These are phyloP conservation scores for Cylindrotheca closterium DNA, from an alignment of 108 stramenopile genomes.

Conservation along the genomic window DNA sequence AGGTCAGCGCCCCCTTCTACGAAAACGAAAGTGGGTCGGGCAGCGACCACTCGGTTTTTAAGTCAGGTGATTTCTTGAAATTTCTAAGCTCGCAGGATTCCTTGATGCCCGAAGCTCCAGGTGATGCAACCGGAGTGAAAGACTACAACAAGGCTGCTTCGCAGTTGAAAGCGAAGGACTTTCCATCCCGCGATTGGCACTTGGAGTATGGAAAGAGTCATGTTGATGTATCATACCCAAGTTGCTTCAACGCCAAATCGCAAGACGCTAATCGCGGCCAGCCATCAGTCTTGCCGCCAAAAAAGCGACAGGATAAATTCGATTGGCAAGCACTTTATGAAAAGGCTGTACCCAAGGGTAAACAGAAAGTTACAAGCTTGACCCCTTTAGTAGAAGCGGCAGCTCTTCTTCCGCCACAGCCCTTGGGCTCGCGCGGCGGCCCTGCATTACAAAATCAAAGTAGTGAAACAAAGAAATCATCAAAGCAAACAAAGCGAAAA, in stretches of 20 bases:
- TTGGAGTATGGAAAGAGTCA: slow-evolving; percentile 23
- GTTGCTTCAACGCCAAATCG: not conserved
- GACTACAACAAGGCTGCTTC: not conserved
- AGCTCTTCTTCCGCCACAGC: slow-evolving; percentile 17
- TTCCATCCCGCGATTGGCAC: slow-evolving; percentile 22
- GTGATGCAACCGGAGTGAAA: not conserved
- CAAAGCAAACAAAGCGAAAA: slow-evolving; percentile 20
- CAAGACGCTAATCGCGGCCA: not conserved
- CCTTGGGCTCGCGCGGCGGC: not conserved
- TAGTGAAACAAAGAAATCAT: not conserved
- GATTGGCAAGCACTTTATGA: slow-evolving; percentile 25
- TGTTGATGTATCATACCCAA: slow-evolving; percentile 29
- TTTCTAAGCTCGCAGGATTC: slow-evolving; percentile 11
- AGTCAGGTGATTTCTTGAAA: slow-evolving; percentile 7
- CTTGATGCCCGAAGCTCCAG: not conserved
- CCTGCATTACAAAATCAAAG: not conserved
- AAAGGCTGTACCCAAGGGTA: too few species aligned
- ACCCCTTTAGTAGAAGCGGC: slow-evolving; percentile 28
- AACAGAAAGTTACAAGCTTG: too few species aligned
- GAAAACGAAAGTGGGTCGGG: not conserved
- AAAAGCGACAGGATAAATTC: slow-evolving; percentile 23
- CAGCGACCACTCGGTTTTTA: slow-evolving; percentile 6
- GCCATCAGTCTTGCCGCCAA: slow-evolving; percentile 20
- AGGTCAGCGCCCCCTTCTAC: slow-evolving; percentile 22
- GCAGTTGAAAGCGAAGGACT: not conserved